A percentile compares a stretch with the other conserved stretches of the same genome.
Evolutionary conservation across 352 stramenopile genomes (phyloP).

Genomic region (Globisporangium splendens): DNA sequence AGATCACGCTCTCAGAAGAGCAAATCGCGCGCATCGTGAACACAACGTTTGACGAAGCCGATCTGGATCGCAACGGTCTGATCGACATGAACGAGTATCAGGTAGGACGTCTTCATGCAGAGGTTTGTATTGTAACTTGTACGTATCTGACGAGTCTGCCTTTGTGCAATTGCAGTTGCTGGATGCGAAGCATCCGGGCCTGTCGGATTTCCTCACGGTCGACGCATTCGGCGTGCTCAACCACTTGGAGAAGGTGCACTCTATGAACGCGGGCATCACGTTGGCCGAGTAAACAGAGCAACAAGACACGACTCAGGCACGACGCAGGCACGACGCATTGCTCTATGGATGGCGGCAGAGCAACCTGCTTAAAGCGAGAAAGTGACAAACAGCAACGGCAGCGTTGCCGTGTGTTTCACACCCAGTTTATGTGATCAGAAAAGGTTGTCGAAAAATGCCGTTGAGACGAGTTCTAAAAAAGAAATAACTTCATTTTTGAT

Average conservation of each 20-base stretch:
- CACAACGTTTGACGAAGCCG: constrained; percentile 80
- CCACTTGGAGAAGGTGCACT: constrained; percentile 83
- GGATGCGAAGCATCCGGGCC: constrained; percentile 75
- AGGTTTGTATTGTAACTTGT: too few relatives aligned
- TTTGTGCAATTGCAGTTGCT: constrained; percentile 33
- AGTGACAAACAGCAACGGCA: not conserved
- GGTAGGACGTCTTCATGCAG: constrained; percentile 21
- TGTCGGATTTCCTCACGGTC: constrained; percentile 86
- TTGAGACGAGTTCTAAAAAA: not conserved
- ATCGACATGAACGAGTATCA: constrained; percentile 84
- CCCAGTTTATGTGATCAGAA: too few relatives aligned
- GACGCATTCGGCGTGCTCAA: constrained; percentile 79
- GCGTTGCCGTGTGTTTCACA: too few relatives aligned
- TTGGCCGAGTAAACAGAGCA: constrained; percentile 15
- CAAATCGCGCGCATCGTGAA: constrained; percentile 79
- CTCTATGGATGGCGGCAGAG: too few relatives aligned
- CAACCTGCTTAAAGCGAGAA: not conserved
- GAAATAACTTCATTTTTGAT: constrained; percentile 1
- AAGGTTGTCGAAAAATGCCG: too few relatives aligned
- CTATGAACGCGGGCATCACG: constrained; percentile 36
- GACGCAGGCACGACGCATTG: too few relatives aligned
- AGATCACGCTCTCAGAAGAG: constrained; percentile 73
- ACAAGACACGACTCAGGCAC: too few relatives aligned
- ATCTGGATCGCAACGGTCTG: constrained; percentile 69
- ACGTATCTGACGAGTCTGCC: not conserved